These are phyloP conservation scores for Pseudogymnoascus destructans DNA, from an alignment of 2,329 filamentous ascomycete species.

Conservation along the genomic window DNA sequence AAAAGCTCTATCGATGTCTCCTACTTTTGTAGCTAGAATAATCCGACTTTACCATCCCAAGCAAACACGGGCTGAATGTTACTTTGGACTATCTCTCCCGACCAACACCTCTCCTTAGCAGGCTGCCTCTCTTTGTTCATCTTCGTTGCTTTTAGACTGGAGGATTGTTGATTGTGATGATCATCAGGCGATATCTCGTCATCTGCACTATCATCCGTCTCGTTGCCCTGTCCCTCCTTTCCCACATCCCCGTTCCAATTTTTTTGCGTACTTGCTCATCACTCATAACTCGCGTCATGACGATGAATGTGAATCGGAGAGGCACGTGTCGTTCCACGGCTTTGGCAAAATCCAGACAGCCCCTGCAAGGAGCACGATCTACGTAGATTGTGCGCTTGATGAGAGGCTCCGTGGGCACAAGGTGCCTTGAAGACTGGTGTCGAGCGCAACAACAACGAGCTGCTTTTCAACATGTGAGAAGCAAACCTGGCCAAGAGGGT, in stretches of 20 bases:
- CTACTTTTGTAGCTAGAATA: slow-evolving; percentile 5
- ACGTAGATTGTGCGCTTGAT: background rate
- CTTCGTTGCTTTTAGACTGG: background rate
- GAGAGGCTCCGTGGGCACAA: background rate
- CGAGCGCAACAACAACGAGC: background rate
- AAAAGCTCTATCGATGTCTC: background rate
- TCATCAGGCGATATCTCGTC: background rate
- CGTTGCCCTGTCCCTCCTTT: background rate
- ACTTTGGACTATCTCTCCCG: background rate
- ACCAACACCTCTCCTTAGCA: background rate
- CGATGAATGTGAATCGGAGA: background rate
- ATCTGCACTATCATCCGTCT: background rate
- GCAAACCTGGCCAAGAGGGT: background rate
- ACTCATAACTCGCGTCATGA: background rate
- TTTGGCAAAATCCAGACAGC: background rate
- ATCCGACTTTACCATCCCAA: slow-evolving; percentile 2
- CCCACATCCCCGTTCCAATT: background rate
- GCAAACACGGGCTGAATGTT: background rate
- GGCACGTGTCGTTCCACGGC: background rate
- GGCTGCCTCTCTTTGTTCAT: background rate
- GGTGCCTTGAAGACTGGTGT: background rate
- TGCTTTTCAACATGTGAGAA: background rate
- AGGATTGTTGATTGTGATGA: background rate
- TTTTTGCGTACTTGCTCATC: background rate
- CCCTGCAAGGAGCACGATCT: background rate